Base-by-base conservation (phyloP, 371 early-diverging fungal species). In the Cladochytrium tenue region DNA sequence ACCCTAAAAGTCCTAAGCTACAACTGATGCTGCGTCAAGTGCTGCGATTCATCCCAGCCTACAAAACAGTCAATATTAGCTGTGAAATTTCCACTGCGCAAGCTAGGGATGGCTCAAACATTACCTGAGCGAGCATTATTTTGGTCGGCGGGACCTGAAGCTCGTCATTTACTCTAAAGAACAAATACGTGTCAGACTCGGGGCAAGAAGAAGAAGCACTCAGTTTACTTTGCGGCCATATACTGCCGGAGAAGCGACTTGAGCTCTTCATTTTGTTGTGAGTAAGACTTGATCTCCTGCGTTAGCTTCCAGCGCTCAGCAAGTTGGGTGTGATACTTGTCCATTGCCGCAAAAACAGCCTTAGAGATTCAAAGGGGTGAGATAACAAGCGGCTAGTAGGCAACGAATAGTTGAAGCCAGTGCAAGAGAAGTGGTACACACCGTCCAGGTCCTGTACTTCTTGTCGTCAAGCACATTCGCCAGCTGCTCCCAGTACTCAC, bases 141-240 rank as follows among this genome's bases (percentile, higher is more conserved):
- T 80, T 73, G 1, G 79, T 75, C 13, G 82, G 82, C 1, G 81
- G 81, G 3, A 82, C 70, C 51, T 77, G 72, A 26, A 82, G 70
- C 60, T 80, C 81, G 17, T 81, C 83, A 56, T 83, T 83, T 27
- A 83, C 73, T n/a, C 73, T 64, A 32, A 36, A n/a, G n/a, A n/a
- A n/a, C n/a, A n/a, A n/a, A n/a, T n/a, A n/a, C n/a, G n/a, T 10
- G 10, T 5, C 34, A 1, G 23, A 36, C 27, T 13, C 55, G 20
- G 2, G 3, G 31, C 26, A 7, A 51, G 2, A 28, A 17, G 15
- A 36, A 23, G 36, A 64, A 56, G 33, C 10, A 36, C 1, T 1
- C 17, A n/a, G 23, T 64, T 55, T 43, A 69, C 69, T 69, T 69
- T 13, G 83, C 81, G 27, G 64, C 53, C 78, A 81, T 77, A 63